These are phyloP conservation scores for Cladosporium halotolerans DNA, from an alignment of 2,329 filamentous ascomycete genomes.

Conservation along the genomic window DNA sequence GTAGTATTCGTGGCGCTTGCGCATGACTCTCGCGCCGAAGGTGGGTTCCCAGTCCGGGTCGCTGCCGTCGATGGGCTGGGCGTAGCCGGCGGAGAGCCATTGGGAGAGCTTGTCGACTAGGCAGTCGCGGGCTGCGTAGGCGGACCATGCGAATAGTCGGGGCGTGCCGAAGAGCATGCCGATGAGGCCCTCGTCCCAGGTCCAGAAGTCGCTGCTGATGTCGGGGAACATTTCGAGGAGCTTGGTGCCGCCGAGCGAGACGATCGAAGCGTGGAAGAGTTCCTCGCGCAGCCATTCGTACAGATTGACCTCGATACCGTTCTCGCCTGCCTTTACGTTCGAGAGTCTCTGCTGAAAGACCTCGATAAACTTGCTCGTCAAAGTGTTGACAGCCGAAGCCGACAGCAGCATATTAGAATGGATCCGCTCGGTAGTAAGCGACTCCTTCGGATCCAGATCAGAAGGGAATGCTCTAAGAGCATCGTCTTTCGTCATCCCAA, in stretches of 20 bases:
- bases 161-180: constrained; percentile 20
- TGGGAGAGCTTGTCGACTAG: constrained; percentile 14
- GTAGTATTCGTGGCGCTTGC: constrained; percentile 18
- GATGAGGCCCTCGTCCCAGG: constrained; percentile 18
- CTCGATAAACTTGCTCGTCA: constrained; percentile 15
- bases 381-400: constrained; percentile 13
- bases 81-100: constrained; percentile 14
- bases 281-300: constrained; percentile 26
- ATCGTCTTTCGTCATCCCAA: constrained; percentile 17
- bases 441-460: constrained; percentile 12
- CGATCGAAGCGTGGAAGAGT: constrained; percentile 28
- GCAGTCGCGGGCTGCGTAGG: constrained; percentile 15
- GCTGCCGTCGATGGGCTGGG: constrained; percentile 1
- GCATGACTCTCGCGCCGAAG: constrained; percentile 18
- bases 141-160: constrained; percentile 13
- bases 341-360: constrained; percentile 8
- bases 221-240: constrained; percentile 26
- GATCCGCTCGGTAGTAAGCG: constrained; percentile 12
- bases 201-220: constrained; percentile 23
- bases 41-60: constrained; percentile 16
- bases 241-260: constrained; percentile 25
- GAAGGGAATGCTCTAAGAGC: constrained; percentile 15
- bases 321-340: not conserved
- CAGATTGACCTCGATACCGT: constrained; percentile 20
- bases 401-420: constrained; percentile 14